Evolutionary conservation across 352 stramenopile species (phyloP).

Genomic region (Phytophthora ramorum): DNA sequence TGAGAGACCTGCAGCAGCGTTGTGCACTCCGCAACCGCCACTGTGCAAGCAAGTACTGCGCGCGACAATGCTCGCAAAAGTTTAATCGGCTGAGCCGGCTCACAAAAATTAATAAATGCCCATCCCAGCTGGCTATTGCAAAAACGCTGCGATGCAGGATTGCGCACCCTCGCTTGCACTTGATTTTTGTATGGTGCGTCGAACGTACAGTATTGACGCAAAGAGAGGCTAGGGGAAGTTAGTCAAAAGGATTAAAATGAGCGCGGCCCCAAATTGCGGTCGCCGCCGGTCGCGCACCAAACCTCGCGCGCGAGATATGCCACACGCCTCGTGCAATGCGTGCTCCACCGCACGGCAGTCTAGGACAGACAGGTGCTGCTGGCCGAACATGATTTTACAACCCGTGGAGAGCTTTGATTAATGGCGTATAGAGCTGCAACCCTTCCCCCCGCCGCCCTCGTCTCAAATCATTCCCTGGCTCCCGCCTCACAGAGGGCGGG

Average conservation of each 20-base stretch:
- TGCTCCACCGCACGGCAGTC: background rate
- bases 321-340: background rate
- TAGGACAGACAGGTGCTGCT: background rate
- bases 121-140: constrained; percentile 9
- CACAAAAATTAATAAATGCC: constrained; percentile 23
- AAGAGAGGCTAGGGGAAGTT: background rate
- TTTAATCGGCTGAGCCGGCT: constrained; percentile 32
- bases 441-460: constrained; percentile 18
- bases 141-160: background rate
- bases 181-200: constrained; percentile 13
- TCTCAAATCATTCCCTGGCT: constrained; percentile 32
- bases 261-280: background rate
- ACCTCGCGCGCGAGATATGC: too few relatives aligned
- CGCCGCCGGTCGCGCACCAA: too few relatives aligned
- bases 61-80: background rate
- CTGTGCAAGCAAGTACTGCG: too few relatives aligned
- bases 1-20: background rate
- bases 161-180: constrained; percentile 3
- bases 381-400: background rate
- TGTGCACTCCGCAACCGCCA: too few relatives aligned
- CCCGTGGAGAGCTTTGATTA: constrained; percentile 16
- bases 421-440: constrained; percentile 16
- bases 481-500: constrained; percentile 25
- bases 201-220: constrained; percentile 8
- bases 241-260: constrained; percentile 2